Conservation (phyloP, 2,329 filamentous ascomycete genomes). For the Trichoderma sp. region DNA sequence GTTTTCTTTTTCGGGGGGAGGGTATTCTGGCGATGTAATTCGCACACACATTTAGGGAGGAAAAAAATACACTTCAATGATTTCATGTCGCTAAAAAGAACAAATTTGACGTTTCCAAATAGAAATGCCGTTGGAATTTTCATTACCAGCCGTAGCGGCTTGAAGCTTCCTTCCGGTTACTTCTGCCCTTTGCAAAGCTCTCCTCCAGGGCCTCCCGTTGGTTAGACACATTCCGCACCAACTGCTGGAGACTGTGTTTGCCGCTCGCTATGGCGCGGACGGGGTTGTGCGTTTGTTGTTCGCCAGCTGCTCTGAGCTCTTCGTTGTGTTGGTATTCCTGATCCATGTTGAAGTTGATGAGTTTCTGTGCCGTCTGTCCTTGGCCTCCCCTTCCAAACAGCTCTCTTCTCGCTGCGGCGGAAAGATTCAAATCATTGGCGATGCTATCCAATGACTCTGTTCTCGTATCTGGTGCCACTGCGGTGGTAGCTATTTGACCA, state of each 20-base stretch:
- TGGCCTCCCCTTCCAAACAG: conserved; percentile 71
- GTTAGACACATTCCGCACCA: conserved; percentile 77
- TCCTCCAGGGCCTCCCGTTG: conserved; percentile 89
- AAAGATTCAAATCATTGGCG: conserved; percentile 75
- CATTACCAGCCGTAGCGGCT: conserved; percentile 76
- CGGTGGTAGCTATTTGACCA: conserved; percentile 29
- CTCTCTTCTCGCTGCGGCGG: conserved; percentile 72
- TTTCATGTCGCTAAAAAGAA: not conserved
- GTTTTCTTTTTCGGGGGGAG: not conserved
- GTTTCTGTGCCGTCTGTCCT: conserved; percentile 46
- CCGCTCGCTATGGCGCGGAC: conserved; percentile 77
- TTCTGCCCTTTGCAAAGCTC: conserved; percentile 78
- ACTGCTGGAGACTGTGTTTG: conserved; percentile 84
- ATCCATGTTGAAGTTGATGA: conserved; percentile 88
- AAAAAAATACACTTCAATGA: conserved; percentile 4
- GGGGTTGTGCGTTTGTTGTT: conserved; percentile 73
- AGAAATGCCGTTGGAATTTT: not conserved
- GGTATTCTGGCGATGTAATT: not conserved
- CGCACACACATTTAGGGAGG: not conserved
- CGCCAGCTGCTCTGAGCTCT: conserved; percentile 64
- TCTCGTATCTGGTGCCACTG: conserved; percentile 28
- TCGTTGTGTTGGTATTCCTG: conserved; percentile 85
- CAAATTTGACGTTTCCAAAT: not conserved
- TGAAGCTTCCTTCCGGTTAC: conserved; percentile 77
- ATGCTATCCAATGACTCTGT: conserved; percentile 65